These are phyloP conservation scores for Durusdinium trenchii DNA, from an alignment of 73 alveolate genomes.

Conservation along the genomic window DNA sequence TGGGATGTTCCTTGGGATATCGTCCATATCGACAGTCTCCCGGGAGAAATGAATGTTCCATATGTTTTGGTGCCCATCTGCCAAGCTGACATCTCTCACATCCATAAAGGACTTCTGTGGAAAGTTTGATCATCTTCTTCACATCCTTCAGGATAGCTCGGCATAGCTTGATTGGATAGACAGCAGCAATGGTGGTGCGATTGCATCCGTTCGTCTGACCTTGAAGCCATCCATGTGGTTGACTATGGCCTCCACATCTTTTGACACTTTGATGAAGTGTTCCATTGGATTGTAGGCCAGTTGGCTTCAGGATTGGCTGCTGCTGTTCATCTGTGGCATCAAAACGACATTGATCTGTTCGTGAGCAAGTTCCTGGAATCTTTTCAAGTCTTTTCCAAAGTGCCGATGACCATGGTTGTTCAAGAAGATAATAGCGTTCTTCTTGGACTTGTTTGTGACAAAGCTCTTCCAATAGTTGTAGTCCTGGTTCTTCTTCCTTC, in stretches of 20 bases:
- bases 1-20: background rate
- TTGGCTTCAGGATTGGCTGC: background rate
- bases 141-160: background rate
- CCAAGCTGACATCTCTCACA: background rate
- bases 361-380: background rate
- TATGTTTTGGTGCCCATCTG: background rate
- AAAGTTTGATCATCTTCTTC: background rate
- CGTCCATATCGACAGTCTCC: conserved; percentile 22
- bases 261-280: background rate
- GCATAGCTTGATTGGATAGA: background rate
- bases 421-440: background rate
- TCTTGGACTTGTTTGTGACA: background rate
- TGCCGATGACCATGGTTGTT: background rate
- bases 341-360: background rate
- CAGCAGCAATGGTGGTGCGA: conserved; percentile 29
- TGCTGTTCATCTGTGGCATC: background rate
- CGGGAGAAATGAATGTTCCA: conserved; percentile 12
- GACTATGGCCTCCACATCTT: background rate
- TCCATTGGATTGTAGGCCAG: background rate
- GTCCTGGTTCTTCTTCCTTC: background rate
- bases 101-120: too few species aligned
- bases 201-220: background rate
- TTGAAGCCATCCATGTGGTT: conserved; percentile 25
- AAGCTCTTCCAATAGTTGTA: background rate
- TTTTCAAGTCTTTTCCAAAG: background rate